Evolutionary conservation across 2,329 filamentous ascomycete genomes (phyloP).

Genomic region (Pseudonectria buxi): DNA sequence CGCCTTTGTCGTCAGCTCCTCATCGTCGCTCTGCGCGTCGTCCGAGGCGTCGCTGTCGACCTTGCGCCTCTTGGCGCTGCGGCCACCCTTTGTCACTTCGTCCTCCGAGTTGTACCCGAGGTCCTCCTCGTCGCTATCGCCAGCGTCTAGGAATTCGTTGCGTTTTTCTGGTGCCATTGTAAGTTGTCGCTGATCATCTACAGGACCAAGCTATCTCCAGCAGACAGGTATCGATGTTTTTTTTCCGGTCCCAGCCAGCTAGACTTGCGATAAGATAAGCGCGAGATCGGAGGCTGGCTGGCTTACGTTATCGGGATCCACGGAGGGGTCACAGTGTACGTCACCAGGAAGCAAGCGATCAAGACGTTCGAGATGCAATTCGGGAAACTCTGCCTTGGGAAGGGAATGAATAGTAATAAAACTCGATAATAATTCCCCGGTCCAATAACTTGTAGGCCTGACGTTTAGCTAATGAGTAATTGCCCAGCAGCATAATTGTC

Average conservation of each 20-base stretch:
- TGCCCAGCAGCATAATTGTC: no score
- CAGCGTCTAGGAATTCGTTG: conserved; percentile 62
- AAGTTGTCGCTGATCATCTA: not conserved
- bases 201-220: not conserved
- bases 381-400: no score
- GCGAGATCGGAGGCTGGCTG: no score
- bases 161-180: conserved; percentile 61
- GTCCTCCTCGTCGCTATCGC: conserved; percentile 50
- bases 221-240: not conserved
- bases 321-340: no score
- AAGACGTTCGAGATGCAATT: no score
- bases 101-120: conserved; percentile 63
- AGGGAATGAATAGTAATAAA: no score
- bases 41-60: conserved; percentile 33
- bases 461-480: no score
- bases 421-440: no score
- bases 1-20: conserved; percentile 22
- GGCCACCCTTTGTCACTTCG: conserved; percentile 59
- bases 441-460: no score
- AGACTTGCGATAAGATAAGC: not conserved
- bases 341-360: no score
- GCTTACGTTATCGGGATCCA: no score
- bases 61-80: conserved; percentile 58
- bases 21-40: conserved; percentile 22
- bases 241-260: not conserved